Base-by-base conservation (phyloP, 2,329 filamentous ascomycete species). In the Apiospora saccharicola region DNA sequence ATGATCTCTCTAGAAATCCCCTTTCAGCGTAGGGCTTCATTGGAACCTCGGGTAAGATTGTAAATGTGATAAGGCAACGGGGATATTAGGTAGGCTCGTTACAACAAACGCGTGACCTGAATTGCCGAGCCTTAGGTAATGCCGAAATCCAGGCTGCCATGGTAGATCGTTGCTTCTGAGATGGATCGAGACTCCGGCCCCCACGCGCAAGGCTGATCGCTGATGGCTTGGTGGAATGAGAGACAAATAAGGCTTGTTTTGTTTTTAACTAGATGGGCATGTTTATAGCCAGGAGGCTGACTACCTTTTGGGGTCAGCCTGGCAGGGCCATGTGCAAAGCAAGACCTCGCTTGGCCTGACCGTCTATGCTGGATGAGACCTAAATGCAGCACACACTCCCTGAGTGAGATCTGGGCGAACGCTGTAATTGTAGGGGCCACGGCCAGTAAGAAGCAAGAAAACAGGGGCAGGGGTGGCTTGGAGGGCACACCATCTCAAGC, bases 271-370 rank as follows among this genome's bases (percentile, higher is more conserved):
- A 19, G 41, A 34, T 14, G 5, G 19, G 41, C 19, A 64, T 13
- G 57, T 22, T n/a, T 41, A 41, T 22, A 41, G 22, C 34, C 57
- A 64, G 57, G 34, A 64, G 57, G 57, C 57, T 64, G 57, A 41
- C 57, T 41, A 8, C 37, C 37, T 41, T 10, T 41, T 41, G n/a
- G 10, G 34, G 57, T 64, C 57, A 64, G 57, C 16, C 57, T 64
- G 57, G 19, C 30, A 64, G 30, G 57, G 13, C 57, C 57, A 64
- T 64, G 57, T 64, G 57, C 57, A 64, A 41, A 41, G 57, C 34
- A 64, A 64, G 57, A 41, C 57, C 57, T 64, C 57, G 57, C 57
- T 64, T 64, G 34, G 34, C 57, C 41, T 19, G n/a, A 34, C 57
- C 10, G n/a, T 34, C 41, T 22, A 41, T 41, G 10, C 4, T 41